Conservation (phyloP, 331 rosid genomes). For the Pyracantha coccinea region DNA sequence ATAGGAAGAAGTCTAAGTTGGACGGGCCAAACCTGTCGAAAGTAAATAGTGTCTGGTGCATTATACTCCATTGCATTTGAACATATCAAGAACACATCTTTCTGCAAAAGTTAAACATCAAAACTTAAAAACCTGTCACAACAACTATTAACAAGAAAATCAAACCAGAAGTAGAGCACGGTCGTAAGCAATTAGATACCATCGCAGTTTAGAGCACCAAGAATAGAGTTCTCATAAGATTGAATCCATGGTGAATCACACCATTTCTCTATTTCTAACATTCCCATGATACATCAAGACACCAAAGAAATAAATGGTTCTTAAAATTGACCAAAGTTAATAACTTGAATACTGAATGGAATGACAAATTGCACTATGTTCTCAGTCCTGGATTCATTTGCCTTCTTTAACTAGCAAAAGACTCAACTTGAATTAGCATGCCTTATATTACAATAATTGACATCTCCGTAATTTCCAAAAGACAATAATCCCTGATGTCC, state of each 20-base stretch:
- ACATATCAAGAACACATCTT: slow-evolving; percentile 72
- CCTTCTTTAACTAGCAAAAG: neutral
- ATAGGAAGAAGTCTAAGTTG: slow-evolving; percentile 9
- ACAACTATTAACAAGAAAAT: neutral
- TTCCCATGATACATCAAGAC: neutral
- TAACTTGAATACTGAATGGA: neutral
- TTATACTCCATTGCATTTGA: slow-evolving; percentile 91
- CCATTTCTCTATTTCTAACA: neutral
- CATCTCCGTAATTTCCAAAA: neutral
- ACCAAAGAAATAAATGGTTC: neutral
- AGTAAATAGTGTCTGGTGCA: slow-evolving; percentile 65
- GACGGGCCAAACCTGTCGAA: slow-evolving; percentile 61
- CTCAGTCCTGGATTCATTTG: neutral
- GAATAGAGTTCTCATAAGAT: neutral
- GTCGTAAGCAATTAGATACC: neutral
- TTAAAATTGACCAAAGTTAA: neutral
- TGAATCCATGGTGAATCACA: neutral
- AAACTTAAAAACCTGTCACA: slow-evolving; percentile 11
- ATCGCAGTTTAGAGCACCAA: neutral
- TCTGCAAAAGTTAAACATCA: slow-evolving; percentile 47
- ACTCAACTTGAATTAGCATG: neutral
- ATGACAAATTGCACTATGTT: neutral
- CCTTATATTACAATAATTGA: neutral
- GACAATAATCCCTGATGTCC: neutral
- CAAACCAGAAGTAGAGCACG: neutral